These are phyloP conservation scores for Thuidium tamariscinum DNA, from an alignment of 225 moss, liverwort and hornwort species.

Conservation along the genomic window DNA sequence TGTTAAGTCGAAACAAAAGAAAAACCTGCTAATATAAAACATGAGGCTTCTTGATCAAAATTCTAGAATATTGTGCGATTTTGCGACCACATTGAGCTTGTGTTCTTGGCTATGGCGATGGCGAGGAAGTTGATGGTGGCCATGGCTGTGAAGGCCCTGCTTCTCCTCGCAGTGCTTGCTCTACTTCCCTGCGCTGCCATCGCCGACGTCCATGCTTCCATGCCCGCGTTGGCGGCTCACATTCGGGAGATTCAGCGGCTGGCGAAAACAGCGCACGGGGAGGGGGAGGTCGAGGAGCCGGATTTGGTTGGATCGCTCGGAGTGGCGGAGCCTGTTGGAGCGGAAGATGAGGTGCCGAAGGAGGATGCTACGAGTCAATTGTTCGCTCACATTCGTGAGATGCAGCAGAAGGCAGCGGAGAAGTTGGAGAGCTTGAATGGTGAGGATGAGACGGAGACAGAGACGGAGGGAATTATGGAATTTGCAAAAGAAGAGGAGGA, in stretches of 20 bases:
- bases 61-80: not conserved
- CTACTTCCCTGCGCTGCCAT: not conserved
- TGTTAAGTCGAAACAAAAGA: not conserved
- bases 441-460: not conserved
- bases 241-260: constrained; percentile 8
- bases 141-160: not conserved
- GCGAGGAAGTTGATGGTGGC: not conserved
- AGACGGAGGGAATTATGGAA: not conserved
- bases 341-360: not conserved
- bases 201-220: not conserved
- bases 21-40: not conserved
- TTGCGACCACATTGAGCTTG: not conserved
- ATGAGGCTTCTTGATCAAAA: not conserved
- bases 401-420: not conserved
- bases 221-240: constrained; percentile 1
- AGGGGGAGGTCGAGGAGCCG: not conserved
- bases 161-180: not conserved
- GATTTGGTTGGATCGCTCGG: not conserved
- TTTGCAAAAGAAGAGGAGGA: constrained; percentile 9
- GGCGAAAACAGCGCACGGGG: not conserved
- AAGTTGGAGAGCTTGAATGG: not conserved
- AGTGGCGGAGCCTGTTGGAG: not conserved
- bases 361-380: not conserved
- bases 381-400: not conserved
- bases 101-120: not conserved